Conservation (phyloP, 1,139 yeast species). For the Nakaseomyces sp. region DNA sequence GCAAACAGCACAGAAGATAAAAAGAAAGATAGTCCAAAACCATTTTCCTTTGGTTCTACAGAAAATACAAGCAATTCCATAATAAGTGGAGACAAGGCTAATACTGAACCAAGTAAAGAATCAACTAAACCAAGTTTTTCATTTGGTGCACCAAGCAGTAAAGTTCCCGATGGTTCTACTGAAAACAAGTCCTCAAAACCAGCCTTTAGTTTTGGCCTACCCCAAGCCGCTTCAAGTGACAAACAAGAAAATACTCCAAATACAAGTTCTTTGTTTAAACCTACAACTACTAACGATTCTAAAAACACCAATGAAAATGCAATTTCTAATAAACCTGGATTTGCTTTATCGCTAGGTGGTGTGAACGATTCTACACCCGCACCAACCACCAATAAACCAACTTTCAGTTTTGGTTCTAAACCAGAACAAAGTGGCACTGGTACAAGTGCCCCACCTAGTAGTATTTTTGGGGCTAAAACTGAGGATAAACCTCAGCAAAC, state of each 20-base stretch:
- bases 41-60: not conserved
- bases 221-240: not conserved
- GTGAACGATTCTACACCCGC: not conserved
- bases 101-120: not conserved
- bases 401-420: conserved; percentile 9
- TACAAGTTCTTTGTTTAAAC: not conserved
- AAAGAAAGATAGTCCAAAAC: not conserved
- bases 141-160: not conserved
- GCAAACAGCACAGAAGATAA: not conserved
- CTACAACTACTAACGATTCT: conserved; percentile 5
- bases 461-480: not conserved
- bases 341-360: not conserved
- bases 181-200: conserved; percentile 6
- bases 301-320: not conserved
- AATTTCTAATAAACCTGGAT: not conserved
- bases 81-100: not conserved
- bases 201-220: conserved; percentile 9
- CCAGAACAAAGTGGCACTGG: not conserved
- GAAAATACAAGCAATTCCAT: not conserved
- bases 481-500: not conserved
- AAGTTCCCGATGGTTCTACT: not conserved
- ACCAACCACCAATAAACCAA: conserved; percentile 3
- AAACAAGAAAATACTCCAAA: not conserved
- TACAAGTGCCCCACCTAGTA: not conserved
- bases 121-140: conserved; percentile 3